Conservation (phyloP, 2,329 filamentous ascomycete species). For the Cordyceps pruinosa region DNA sequence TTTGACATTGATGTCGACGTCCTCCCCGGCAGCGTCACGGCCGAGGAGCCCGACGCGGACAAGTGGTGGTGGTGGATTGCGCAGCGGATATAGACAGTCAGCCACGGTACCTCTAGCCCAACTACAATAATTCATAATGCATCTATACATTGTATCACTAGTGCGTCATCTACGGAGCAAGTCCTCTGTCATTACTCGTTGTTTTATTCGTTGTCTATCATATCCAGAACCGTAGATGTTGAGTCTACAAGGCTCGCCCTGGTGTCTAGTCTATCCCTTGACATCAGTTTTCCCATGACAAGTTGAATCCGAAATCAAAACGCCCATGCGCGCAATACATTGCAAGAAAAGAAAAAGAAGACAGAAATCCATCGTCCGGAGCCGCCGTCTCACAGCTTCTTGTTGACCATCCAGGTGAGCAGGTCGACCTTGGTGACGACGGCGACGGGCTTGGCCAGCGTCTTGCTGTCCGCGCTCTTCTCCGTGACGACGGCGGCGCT, state of each 20-base stretch:
- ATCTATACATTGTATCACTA: neutral
- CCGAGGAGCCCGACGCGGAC: slow-evolving; percentile 62
- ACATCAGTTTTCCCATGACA: slow-evolving; percentile 8
- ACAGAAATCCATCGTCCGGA: neutral
- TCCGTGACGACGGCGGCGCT: slow-evolving; percentile 93
- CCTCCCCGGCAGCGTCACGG: slow-evolving; percentile 63
- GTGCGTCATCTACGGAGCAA: neutral
- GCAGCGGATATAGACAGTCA: slow-evolving; percentile 51
- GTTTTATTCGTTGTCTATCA: slow-evolving; percentile 12
- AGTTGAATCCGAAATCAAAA: slow-evolving; percentile 16
- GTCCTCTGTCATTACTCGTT: neutral
- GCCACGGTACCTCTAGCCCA: neutral
- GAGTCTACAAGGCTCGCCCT: slow-evolving; percentile 29
- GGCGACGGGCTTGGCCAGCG: slow-evolving; percentile 69
- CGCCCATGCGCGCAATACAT: slow-evolving; percentile 21
- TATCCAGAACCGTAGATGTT: slow-evolving; percentile 30
- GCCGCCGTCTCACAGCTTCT: slow-evolving; percentile 30
- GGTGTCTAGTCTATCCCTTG: slow-evolving; percentile 11
- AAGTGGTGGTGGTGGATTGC: slow-evolving; percentile 92
- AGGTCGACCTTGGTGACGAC: slow-evolving; percentile 96
- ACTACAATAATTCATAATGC: neutral
- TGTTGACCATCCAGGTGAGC: slow-evolving; percentile 81
- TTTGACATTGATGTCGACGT: slow-evolving; percentile 75
- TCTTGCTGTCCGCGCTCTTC: slow-evolving; percentile 47
- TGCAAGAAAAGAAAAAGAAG: neutral